These are phyloP conservation scores for Schwanniomyces yamadae DNA, from an alignment of 805 yeast species.

Conservation along the genomic window DNA sequence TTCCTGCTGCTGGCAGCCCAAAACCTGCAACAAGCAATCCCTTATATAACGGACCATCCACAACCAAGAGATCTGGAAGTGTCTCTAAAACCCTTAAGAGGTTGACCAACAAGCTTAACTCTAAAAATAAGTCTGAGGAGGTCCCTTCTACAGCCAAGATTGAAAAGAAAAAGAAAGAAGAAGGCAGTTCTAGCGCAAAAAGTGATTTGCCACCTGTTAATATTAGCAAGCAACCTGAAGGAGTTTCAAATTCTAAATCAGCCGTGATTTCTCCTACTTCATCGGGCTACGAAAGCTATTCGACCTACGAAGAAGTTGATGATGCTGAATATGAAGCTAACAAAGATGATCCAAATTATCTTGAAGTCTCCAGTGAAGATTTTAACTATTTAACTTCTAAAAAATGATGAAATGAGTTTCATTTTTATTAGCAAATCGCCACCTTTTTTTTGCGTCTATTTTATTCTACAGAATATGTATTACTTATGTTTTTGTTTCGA, in stretches of 20 bases:
- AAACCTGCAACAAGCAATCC: not conserved
- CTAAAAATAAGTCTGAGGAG: constrained; percentile 2
- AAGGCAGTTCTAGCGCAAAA: not conserved
- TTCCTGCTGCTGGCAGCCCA: not conserved
- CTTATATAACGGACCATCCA: not conserved
- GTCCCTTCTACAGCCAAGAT: not conserved
- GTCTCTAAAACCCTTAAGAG: constrained; percentile 3
- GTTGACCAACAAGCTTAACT: constrained; percentile 5
- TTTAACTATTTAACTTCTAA: constrained; percentile 10
- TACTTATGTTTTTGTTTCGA: too few species aligned
- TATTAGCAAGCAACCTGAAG: constrained; percentile 5
- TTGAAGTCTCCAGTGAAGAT: constrained; percentile 33
- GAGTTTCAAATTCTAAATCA: not conserved
- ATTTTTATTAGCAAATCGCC: not conserved
- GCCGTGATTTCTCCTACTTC: not conserved
- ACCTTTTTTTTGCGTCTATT: not conserved
- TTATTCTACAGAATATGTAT: not conserved
- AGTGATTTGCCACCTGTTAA: not conserved
- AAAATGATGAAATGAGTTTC: not conserved
- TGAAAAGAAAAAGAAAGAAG: not conserved
- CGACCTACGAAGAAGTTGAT: constrained; percentile 48
- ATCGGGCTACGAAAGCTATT: constrained; percentile 21
- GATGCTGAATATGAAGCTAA: constrained; percentile 46
- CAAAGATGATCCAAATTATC: constrained; percentile 49
- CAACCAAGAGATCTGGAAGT: constrained; percentile 2